Base-by-base conservation (phyloP, 441 rosid genomes). In the Euphorbia schlechtendalii region DNA sequence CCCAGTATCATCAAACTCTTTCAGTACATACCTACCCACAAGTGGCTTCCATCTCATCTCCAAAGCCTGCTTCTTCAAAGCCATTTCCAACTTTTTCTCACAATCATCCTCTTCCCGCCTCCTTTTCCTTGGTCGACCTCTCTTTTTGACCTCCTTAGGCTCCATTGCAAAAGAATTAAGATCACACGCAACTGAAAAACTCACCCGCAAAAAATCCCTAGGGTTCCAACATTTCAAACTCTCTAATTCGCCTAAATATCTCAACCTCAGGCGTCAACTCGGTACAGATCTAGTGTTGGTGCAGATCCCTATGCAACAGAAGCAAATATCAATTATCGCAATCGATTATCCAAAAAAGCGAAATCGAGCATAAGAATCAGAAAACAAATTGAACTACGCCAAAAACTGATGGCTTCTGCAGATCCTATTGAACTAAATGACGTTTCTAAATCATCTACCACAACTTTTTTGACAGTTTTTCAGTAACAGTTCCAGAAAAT, bases 81-180 rank as follows among this genome's bases (percentile, higher is more conserved):
- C 67, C 21, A 67, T 38, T 1, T 56, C 54, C 53, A 14, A 67
- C 28, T 49, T 79, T 46, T 68, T 69, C 0, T 45, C 83, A 69
- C 71, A 59, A 28, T 76, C 81, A 56, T 75, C 94, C 64, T 74
- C 92, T 2, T 72, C 72, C 59, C 79, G 80, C 64, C 77, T 77
- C 38, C 90, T 81, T 66, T 94, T 94, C 87, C 90, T 87, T 0
- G 99, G 96, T 38, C 96, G 77, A 51, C 98, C 98, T 66, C 84
- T 82, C 55, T 80, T 82, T 51, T 77, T 81, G 9, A 83, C 83
- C 75, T 76, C 74, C 22, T 54, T 73, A 54, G 66, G 57, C 72
- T 90, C 96, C 96, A 94, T 89, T 56, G 5, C 40, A 5, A 32
- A 7, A 64, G 63, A 48, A 15, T 48, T 38, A 68, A 48, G 65